Evolutionary conservation across 1,139 yeast genomes (phyloP).

Genomic region (Geotrichum citri-aurantii): DNA sequence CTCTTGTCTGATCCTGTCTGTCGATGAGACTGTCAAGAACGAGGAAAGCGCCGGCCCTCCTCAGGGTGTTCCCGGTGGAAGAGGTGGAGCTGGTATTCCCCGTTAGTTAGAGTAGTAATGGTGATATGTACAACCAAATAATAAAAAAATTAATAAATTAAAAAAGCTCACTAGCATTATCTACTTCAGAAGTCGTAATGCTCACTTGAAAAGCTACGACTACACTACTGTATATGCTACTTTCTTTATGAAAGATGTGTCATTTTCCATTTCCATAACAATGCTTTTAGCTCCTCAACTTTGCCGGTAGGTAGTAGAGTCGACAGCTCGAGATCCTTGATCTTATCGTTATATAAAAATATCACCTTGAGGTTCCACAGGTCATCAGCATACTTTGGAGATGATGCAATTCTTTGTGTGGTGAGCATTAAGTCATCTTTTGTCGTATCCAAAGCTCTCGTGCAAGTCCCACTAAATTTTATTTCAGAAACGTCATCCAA

Average conservation of each 20-base stretch:
- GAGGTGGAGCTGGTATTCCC: slow-evolving; percentile 19
- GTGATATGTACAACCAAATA: not conserved
- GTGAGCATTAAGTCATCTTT: slow-evolving; percentile 56
- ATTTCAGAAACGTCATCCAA: slow-evolving; percentile 6
- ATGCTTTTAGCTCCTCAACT: slow-evolving; percentile 18
- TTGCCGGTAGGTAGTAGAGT: slow-evolving; percentile 7
- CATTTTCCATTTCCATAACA: slow-evolving; percentile 17
- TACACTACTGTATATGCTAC: not conserved
- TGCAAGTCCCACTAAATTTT: slow-evolving; percentile 6
- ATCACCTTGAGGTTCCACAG: slow-evolving; percentile 61
- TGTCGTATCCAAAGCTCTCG: slow-evolving; percentile 34
- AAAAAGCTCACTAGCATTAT: not conserved
- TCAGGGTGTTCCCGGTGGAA: slow-evolving; percentile 26
- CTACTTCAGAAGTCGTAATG: no score
- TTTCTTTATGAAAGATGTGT: not conserved
- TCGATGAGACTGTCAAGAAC: slow-evolving; percentile 91
- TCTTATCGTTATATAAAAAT: slow-evolving; percentile 54
- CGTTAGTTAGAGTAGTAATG: slow-evolving; percentile 9
- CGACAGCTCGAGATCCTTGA: slow-evolving; percentile 5
- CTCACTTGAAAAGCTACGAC: no score
- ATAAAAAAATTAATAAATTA: not conserved
- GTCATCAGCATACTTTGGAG: slow-evolving; percentile 49
- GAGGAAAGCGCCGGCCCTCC: slow-evolving; percentile 46
- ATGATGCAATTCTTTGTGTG: slow-evolving; percentile 41
- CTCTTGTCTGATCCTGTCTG: slow-evolving; percentile 81